Conservation (phyloP, 768 basidiomycete species). For the Suillus clintonianus region DNA sequence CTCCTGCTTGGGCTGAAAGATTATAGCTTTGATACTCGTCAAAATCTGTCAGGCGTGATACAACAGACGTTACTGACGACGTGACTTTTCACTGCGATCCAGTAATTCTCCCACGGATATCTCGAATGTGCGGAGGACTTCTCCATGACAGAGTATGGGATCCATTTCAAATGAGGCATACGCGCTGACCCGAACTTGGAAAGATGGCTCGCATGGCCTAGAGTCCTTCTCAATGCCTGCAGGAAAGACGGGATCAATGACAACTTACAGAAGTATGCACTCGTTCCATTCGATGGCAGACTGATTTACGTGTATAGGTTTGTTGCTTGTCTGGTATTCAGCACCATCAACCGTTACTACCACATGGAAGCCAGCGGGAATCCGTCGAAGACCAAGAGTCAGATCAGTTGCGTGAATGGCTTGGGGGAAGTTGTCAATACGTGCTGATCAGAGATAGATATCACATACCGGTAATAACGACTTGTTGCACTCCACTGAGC, state of each 20-base stretch:
- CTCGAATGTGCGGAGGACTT: slow-evolving; percentile 2
- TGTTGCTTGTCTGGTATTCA: not conserved
- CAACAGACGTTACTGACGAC: not conserved
- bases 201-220: not conserved
- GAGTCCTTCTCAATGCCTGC: not conserved
- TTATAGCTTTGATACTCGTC: not conserved
- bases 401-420: slow-evolving; percentile 14
- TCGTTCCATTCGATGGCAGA: slow-evolving; percentile 2
- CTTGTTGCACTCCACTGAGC: not conserved
- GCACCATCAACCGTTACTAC: not conserved
- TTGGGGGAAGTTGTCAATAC: not conserved
- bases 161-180: slow-evolving; percentile 11
- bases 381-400: not conserved
- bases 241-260: not conserved
- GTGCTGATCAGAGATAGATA: not conserved
- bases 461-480: not conserved
- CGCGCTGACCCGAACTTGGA: not conserved
- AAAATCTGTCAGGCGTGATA: not conserved
- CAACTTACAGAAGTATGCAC: not conserved
- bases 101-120: not conserved
- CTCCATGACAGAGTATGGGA: slow-evolving; percentile 8
- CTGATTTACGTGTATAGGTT: not conserved
- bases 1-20: not conserved
- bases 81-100: not conserved
- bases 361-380: slow-evolving; percentile 15